Conservation (phyloP, 371 early-diverging fungal species). For the Chytridiales sp. region DNA sequence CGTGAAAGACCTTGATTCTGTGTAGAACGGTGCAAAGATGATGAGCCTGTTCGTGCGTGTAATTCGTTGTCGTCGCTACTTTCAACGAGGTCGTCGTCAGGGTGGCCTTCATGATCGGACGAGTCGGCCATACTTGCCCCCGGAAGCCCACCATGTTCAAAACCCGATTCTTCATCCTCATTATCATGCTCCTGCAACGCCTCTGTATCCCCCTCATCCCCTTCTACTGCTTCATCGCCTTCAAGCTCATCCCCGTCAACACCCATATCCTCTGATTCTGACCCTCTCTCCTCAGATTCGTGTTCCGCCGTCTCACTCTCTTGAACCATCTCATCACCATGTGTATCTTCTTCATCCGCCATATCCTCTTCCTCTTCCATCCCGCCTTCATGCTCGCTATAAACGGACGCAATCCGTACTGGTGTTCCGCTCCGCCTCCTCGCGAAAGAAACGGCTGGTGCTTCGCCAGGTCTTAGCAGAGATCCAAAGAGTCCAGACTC, state of each 20-base stretch:
- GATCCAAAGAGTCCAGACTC: no score
- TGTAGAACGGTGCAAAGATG: no score
- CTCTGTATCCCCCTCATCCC: neutral
- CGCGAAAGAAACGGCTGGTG: no score
- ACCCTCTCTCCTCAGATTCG: neutral
- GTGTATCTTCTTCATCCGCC: neutral
- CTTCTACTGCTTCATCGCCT: neutral
- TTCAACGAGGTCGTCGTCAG: no score
- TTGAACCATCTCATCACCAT: neutral
- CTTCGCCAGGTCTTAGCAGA: no score
- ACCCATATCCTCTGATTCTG: neutral
- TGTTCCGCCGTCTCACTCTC: neutral
- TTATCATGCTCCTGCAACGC: neutral
- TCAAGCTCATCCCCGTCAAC: neutral
- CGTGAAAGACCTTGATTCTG: no score
- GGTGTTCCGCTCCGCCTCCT: neutral
- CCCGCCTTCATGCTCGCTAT: constrained; percentile 11
- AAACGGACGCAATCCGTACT: constrained; percentile 10
- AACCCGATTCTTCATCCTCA: neutral
- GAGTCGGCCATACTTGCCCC: no score
- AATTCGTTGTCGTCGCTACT: no score
- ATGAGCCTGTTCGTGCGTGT: no score
- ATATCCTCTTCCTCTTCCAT: neutral
- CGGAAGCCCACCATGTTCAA: no score
- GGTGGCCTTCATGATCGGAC: no score